Evolutionary conservation across 257 asterid genomes (phyloP), one percentile per base, ranked within the genome.

Genomic region (Nicotiana attenuata): DNA sequence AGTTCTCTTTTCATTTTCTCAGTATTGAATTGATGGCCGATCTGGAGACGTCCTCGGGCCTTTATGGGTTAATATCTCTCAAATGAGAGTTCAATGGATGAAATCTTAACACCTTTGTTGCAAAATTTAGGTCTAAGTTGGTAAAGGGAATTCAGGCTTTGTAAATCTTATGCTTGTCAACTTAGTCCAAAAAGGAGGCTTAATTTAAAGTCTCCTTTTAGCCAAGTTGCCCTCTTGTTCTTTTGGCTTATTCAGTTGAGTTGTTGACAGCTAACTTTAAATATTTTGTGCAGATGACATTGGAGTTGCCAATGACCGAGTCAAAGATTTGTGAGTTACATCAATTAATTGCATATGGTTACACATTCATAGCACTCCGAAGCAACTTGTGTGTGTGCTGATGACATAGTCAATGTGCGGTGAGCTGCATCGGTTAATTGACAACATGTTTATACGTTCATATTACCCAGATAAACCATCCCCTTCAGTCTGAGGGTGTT

Each of bases 271-370:
- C 80, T 50, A 75, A 50, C 3, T 50, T 47, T n/a, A 45, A 1
- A 24, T 50, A 50, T 47, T 24, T 71, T 86, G 67, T 77, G 55
- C 93, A 94, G 98, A 83, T 95, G 81, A 95, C 97, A 0, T 85
- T 91, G 85, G 97, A 95, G 90, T 82, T 93, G 59, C 65, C 85
- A 81, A 75, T 93, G 85, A 86, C 88, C 0, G 87, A 89, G 85
- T 82, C 90, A 64, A 91, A 89, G 91, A 50, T 80, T 31, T 89
- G 84, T 82, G 94, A 93, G 88, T 88, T 94, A 85, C 88, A 67
- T 65, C 90, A 77, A 52, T 84, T 91, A 64, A 75, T 84, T 77
- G 84, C 83, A 81, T 45, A 81, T 78, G 86, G 89, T 85, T 75
- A 87, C 90, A 76, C 88, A 86, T 84, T 87, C 89, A 75, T 91